Base-by-base conservation (phyloP, 192 early-diverging fungal genomes). In the Glomus cerebriforme region DNA sequence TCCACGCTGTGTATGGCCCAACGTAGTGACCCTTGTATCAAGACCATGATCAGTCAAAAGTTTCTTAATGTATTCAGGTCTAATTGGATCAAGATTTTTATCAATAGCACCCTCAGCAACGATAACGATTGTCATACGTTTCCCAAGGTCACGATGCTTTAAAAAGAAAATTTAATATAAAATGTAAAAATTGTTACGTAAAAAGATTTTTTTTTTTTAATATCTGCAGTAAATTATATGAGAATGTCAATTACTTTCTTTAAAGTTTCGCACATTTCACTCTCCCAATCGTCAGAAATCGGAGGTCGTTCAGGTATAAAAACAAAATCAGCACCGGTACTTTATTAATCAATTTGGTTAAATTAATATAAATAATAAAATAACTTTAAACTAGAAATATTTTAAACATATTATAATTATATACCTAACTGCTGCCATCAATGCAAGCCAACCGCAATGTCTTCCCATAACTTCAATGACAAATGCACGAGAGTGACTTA, bases 391-490 rank as follows among this genome's bases (percentile, higher is more conserved):
- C n/a, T 17, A 7, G 12, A n/a, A 34, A 22, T 12, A 67, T 1
- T 22, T 67, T 37, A 67, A 35, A 74, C 12, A 27, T 13, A 12
- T 10, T 43, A 47, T 4, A 71, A 31, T 27, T 13, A 47, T 47
- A 76, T 75, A 82, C 81, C 81, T 82, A 82, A 95, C 93, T 7
- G 90, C 94, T 22, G 94, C 93, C 88, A 93, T 95, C 35, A 95
- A 85, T 31, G 93, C 95, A 39, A 96, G 83, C 97, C 97, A 99
- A 24, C 97, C 97, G 81, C 97, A 99, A 81, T 98, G 95, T 59
- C 97, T 91, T 12, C 96, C 97, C 97, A 99, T 99, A 43, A 99
- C 97, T 79, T 99, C 97, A 45, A 99, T 91, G 15, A 99, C 95
- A 81, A 99, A 99, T 9, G 97, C 97, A 66, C 97, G 93, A 71